Percentiles rank a stretch among this genome's conserved stretches.
phyloP scores from a whole-genome alignment of 2,329 filamentous ascomycete genomes.

The Chalaropsis ovoidea region DNA sequence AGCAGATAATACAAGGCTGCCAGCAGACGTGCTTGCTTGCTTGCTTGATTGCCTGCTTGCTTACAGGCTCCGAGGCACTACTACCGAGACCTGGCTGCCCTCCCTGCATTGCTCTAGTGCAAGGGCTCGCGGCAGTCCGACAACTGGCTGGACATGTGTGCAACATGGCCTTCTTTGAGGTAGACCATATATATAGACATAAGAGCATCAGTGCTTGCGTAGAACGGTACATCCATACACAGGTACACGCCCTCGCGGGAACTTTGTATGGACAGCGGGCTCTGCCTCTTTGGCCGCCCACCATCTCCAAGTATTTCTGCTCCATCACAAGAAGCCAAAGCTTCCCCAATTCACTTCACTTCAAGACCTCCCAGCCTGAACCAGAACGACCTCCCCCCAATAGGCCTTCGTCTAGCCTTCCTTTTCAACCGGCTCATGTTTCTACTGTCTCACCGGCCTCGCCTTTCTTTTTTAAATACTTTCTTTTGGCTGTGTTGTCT shows the following conservation, averaged over 20 bases:
- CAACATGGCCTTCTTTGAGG: constrained; percentile 5
- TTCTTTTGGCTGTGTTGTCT: neutral
- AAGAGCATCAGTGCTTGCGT: neutral
- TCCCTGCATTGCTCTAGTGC: neutral
- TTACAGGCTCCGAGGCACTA: neutral
- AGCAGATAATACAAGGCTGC: neutral
- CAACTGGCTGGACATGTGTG: neutral
- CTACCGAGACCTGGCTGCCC: neutral
- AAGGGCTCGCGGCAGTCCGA: neutral
- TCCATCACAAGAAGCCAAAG: no score
- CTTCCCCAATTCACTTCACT: no score
- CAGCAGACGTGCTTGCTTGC: neutral
- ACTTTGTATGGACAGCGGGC: no score
- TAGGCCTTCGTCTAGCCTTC: neutral
- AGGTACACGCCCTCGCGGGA: no score
- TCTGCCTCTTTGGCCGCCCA: no score
- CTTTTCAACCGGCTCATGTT: neutral
- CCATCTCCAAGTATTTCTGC: no score
- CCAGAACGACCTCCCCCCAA: neutral
- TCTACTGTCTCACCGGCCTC: neutral
- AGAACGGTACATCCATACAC: no score
- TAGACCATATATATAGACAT: no score
- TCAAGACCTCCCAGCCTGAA: neutral
- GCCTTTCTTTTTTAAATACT: constrained; percentile 1
- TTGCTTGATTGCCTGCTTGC: neutral